phyloP scores from a whole-genome alignment of 2,329 filamentous ascomycete genomes.

The Fusarium transvaalense region DNA sequence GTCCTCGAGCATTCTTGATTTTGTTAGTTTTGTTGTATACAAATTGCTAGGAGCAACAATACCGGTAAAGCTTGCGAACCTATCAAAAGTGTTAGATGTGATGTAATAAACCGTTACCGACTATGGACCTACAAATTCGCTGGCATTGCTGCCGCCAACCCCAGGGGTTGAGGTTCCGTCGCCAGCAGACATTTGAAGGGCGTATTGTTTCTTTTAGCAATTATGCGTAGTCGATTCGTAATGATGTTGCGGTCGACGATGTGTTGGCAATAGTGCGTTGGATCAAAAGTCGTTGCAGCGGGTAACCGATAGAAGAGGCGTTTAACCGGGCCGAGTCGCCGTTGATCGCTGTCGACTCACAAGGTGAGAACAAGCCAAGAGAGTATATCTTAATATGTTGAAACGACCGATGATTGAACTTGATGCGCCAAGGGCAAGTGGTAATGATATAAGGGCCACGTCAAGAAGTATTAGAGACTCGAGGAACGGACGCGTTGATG shows the following conservation, averaged over 20 bases:
- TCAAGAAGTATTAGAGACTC: slow-evolving; percentile 21
- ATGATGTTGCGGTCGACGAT: slow-evolving; percentile 3
- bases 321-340: slow-evolving; percentile 35
- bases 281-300: slow-evolving; percentile 24
- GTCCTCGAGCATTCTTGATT: slow-evolving; percentile 85
- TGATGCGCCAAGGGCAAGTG: slow-evolving; percentile 27
- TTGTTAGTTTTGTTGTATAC: slow-evolving; percentile 28
- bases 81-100: slow-evolving; percentile 57
- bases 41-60: slow-evolving; percentile 49
- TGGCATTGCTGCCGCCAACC: slow-evolving; percentile 79
- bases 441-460: slow-evolving; percentile 17
- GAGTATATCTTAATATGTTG: neutral
- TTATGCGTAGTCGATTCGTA: slow-evolving; percentile 10
- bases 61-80: slow-evolving; percentile 99
- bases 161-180: slow-evolving; percentile 53
- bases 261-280: slow-evolving; percentile 18
- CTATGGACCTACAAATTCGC: slow-evolving; percentile 84
- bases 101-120: neutral
- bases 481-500: slow-evolving; percentile 29
- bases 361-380: slow-evolving; percentile 4
- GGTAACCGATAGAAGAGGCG: slow-evolving; percentile 30
- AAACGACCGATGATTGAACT: neutral
- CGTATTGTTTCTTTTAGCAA: slow-evolving; percentile 5
- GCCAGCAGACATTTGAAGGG: slow-evolving; percentile 51
- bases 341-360: slow-evolving; percentile 21